Conservation (phyloP, 192 early-diverging fungal species). For the Backusella macrospora region DNA sequence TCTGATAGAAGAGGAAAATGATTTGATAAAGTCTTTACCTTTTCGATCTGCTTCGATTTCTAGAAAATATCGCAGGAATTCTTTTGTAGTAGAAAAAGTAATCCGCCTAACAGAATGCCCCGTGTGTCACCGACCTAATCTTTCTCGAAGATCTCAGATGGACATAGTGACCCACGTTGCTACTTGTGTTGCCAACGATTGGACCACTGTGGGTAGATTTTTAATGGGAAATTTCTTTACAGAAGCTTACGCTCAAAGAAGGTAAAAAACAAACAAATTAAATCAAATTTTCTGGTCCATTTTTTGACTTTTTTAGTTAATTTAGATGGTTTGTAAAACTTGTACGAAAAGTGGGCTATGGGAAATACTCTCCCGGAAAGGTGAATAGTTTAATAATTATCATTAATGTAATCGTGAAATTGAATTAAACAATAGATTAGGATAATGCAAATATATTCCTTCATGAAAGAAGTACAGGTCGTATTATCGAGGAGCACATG, state of each 20-base stretch:
- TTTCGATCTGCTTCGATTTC: neutral
- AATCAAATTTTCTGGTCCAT: neutral
- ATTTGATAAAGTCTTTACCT: neutral
- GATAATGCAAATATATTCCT: slow-evolving; percentile 78
- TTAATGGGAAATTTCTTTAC: slow-evolving; percentile 79
- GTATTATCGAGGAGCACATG: slow-evolving; percentile 76
- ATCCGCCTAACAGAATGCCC: slow-evolving; percentile 70
- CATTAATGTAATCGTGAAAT: neutral
- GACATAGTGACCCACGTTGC: slow-evolving; percentile 80
- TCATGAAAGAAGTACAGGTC: slow-evolving; percentile 68
- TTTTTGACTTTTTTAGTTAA: neutral
- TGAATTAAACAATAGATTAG: slow-evolving; percentile 20
- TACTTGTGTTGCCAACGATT: slow-evolving; percentile 69
- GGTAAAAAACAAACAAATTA: slow-evolving; percentile 56
- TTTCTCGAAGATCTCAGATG: slow-evolving; percentile 54
- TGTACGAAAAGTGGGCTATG: slow-evolving; percentile 41
- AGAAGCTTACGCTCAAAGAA: slow-evolving; percentile 71
- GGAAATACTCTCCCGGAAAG: slow-evolving; percentile 49
- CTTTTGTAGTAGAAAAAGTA: slow-evolving; percentile 53
- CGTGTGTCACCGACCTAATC: slow-evolving; percentile 63
- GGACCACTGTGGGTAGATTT: slow-evolving; percentile 68
- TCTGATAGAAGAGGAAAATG: slow-evolving; percentile 7
- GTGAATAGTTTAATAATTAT: neutral
- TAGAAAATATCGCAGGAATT: slow-evolving; percentile 1
- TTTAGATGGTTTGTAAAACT: slow-evolving; percentile 44